Base-by-base conservation (phyloP, 345 rosid species). In the Dipteronia dyeriana region DNA sequence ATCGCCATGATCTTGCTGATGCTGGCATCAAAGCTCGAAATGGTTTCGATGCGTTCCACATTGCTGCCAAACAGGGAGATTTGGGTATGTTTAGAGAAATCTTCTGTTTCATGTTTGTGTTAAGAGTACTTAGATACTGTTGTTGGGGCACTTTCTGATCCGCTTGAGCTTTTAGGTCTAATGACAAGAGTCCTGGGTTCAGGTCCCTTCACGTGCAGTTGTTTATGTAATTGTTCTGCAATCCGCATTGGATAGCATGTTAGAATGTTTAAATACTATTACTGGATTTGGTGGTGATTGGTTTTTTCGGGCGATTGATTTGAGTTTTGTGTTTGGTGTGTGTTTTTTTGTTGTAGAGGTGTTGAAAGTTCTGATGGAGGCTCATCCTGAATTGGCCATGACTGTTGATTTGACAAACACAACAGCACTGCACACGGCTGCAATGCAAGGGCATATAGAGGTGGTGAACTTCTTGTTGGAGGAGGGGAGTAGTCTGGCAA, bases 41-140 rank as follows among this genome's bases (percentile, higher is more conserved):
- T 26, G 99, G 99, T 0, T 96, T 92, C 41, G 99, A 96, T 79
- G 98, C 99, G 23, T 88, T 96, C 73, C 98, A 93, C 82, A 90
- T 94, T 80, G 98, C 98, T 79, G 97, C 98, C 13, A 96, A 96
- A 86, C 97, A 92, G 88, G 98, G 98, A 26, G 91, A 92, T 86
- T 73, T 89, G 54, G 95, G 99, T 94, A 85, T 49, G 80, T 78
- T 43, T 56, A 12, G 22, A 61, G 45, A n/a, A 26, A 23, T 49
- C 16, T 11, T 7, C 43, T 17, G 16, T 7, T 57, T 34, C 6
- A 4, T 5, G 6, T 34, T 34, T 4, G 38, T 34, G 38, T 34
- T 31, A 31, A n/a, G 34, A 31, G 5, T 31, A 5, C 5, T 31
- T 31, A 31, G n/a, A n/a, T n/a, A n/a, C n/a, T n/a, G n/a, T n/a